Conservation (phyloP, 768 basidiomycete species). For the Boletus reticuloceps region DNA sequence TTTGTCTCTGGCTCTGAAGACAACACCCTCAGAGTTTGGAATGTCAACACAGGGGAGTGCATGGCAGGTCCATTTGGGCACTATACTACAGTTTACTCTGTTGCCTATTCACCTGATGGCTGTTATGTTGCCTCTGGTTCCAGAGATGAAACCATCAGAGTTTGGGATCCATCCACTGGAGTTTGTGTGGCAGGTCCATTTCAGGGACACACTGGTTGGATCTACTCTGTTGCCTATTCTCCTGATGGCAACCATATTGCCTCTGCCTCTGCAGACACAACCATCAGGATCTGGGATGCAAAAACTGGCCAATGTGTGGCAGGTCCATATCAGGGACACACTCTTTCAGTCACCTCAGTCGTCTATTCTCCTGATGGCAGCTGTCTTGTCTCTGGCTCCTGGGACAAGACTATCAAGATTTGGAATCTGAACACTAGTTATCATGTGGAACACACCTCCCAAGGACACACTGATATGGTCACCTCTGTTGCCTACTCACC, state of each 20-base stretch:
- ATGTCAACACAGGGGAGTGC: conserved; percentile 5
- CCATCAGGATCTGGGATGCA: conserved; percentile 22
- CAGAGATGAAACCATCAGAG: conserved; percentile 8
- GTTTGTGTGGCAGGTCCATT: conserved; percentile 4
- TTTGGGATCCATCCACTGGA: conserved; percentile 20
- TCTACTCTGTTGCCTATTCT: conserved; percentile 23
- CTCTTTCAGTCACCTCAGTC: conserved; percentile 1
- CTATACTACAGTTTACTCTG: background rate
- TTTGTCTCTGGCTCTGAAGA: conserved; percentile 13
- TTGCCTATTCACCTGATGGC: conserved; percentile 26
- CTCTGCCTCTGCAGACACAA: conserved; percentile 22
- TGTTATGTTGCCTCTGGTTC: conserved; percentile 17
- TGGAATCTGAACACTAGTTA: conserved; percentile 14
- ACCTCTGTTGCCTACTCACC: conserved; percentile 15
- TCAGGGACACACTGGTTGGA: conserved; percentile 1
- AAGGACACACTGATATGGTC: conserved; percentile 1
- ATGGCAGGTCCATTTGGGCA: conserved; percentile 13
- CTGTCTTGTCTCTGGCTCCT: conserved; percentile 13
- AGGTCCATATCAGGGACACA: conserved; percentile 18
- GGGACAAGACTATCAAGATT: conserved; percentile 12
- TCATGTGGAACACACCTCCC: background rate
- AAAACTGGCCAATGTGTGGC: conserved; percentile 9
- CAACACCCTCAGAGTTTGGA: conserved; percentile 12
- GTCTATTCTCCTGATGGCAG: conserved; percentile 18
- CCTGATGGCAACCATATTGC: conserved; percentile 22